Base-by-base conservation (phyloP, 805 yeast genomes). In the Ogataea naganishii region DNA sequence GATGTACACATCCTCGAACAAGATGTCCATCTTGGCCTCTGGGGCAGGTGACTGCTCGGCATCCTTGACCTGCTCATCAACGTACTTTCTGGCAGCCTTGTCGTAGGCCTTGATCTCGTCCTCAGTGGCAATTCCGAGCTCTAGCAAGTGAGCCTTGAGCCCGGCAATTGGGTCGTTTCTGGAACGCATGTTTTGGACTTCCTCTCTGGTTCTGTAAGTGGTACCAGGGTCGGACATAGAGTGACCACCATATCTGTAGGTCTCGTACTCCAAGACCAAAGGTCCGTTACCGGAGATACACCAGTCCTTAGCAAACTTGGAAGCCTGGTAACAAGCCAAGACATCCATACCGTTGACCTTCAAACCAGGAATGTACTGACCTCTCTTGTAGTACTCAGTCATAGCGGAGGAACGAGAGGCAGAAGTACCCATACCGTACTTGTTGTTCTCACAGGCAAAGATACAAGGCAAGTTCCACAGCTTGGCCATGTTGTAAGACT, bases 191-290 rank as follows among this genome's bases (percentile, higher is more conserved):
- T 89, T 89, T 69, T 88, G 96, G 47, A 92, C 92, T 71, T 92
- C 98, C 69, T 92, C 98, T 72, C 98, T 88, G 57, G 98, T 92
- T 77, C 98, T 82, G 80, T 92, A 92, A 45, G 98, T 92, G 62
- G 98, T 92, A 74, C 98, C 98, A 53, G 98, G 98, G 67, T 92
- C 98, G 47, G 97, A 89, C 97, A 92, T 92, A 47, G 98, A 92
- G 77, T 92, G 98, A 62, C 98, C 98, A 71, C 97, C 97, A 62
- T 92, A 92, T 74, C 98, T 82, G 70, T 92, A 92, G 49, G 98
- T 92, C 70, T 88, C 96, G 66, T 81, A 92, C 72, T 92, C 98
- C 47, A 92, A 56, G 32, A 92, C 95, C 46, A 92, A 64, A 42
- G 98, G 98, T 43, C 97, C 98, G 54, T 89, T 88, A 54, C 95